These are phyloP conservation scores for Diplosphaera chodatii DNA, from an alignment of 139 green algal genomes.

Conservation along the genomic window DNA sequence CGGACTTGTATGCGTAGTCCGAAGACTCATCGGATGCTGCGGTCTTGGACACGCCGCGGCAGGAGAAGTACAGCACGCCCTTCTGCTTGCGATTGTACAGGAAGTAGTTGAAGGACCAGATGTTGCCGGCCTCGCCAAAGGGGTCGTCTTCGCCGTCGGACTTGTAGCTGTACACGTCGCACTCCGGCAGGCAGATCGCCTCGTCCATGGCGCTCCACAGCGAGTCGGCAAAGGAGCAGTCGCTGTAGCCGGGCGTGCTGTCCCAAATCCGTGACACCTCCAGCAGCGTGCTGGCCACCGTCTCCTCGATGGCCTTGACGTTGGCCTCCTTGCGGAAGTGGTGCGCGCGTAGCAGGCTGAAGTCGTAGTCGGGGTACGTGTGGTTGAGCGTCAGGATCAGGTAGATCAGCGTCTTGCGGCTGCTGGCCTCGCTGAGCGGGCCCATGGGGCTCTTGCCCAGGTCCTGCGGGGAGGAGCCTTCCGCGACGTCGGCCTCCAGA, in stretches of 20 bases:
- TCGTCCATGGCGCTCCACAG: conserved; percentile 89
- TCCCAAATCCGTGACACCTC: conserved; percentile 89
- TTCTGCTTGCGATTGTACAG: conserved; percentile 98
- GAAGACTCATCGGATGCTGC: conserved; percentile 38
- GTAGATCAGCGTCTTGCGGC: conserved; percentile 95
- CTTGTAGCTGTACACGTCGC: conserved; percentile 92
- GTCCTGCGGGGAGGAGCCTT: conserved; percentile 51
- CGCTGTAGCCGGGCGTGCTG: conserved; percentile 63
- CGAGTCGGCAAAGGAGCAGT: conserved; percentile 75
- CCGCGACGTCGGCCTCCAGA: conserved; percentile 86
- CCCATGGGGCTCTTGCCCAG: conserved; percentile 84
- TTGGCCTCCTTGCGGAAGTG: conserved; percentile 89
- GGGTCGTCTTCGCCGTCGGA: conserved; percentile 76
- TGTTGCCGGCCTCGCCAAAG: conserved; percentile 72
- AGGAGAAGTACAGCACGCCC: conserved; percentile 83
- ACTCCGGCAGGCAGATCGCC: conserved; percentile 82
- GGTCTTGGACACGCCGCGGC: conserved; percentile 35
- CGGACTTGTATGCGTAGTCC: conserved; percentile 57
- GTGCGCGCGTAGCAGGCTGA: conserved; percentile 79
- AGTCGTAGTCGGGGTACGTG: conserved; percentile 97
- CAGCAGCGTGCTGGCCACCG: conserved; percentile 78
- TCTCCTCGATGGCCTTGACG: conserved; percentile 64
- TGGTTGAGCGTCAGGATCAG: conserved; percentile 98
- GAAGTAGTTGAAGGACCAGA: conserved; percentile 98
- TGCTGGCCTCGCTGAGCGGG: conserved; percentile 67